Conservation (phyloP, 1,284 basidiomycete species). For the Athelia sp. region DNA sequence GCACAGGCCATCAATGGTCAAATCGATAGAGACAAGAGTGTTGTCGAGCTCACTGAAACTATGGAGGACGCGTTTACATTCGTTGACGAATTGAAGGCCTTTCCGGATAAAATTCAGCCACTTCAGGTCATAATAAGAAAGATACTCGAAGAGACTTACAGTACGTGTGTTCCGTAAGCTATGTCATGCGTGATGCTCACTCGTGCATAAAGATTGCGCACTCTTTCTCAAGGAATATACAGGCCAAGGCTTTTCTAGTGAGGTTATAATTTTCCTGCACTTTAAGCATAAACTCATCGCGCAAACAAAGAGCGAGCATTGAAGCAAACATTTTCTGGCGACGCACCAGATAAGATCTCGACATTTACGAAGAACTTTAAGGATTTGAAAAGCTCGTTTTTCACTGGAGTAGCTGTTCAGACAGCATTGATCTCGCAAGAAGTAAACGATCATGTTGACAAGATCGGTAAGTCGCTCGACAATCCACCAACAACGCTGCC, state of each 20-base stretch:
- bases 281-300: neutral
- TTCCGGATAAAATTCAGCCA: neutral
- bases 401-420: neutral
- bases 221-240: neutral
- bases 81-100: neutral
- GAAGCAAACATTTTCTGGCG: neutral
- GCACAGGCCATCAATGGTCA: neutral
- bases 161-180: too few species aligned
- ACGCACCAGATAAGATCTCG: neutral
- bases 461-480: neutral
- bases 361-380: neutral
- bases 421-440: neutral
- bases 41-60: neutral
- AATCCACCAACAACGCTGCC: neutral
- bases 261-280: neutral
- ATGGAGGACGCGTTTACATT: neutral
- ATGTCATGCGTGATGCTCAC: too few species aligned
- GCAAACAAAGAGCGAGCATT: neutral
- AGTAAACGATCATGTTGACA: neutral
- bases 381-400: neutral
- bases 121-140: neutral
- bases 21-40: neutral
- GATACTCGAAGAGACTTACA: neutral
- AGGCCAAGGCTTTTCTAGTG: neutral
- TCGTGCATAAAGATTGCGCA: neutral